These are phyloP conservation scores for Candida nemodendra DNA, from an alignment of 805 yeast species.

Conservation along the genomic window DNA sequence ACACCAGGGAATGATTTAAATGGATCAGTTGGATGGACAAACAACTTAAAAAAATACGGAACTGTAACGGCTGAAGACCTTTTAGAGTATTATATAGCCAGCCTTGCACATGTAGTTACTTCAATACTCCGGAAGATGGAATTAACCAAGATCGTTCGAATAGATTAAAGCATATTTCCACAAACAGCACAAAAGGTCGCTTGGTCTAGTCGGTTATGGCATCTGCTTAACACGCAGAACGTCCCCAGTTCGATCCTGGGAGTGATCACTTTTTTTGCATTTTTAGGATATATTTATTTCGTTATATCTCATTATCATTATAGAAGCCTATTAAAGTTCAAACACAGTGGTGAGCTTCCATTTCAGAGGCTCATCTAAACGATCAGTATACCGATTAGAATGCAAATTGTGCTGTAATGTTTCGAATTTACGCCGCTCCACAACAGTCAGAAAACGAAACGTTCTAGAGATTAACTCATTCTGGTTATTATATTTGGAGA, in stretches of 20 bases:
- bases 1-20: too few species aligned
- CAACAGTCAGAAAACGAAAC: constrained; percentile 29
- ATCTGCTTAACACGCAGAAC: constrained; percentile 99
- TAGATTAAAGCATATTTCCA: not conserved
- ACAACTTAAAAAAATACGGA: too few species aligned
- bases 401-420: not conserved
- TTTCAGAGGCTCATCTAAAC: constrained; percentile 22
- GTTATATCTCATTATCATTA: too few species aligned
- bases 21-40: too few species aligned
- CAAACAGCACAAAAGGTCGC: constrained; percentile 27
- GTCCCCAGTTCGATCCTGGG: constrained; percentile 99
- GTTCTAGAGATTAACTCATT: constrained; percentile 28
- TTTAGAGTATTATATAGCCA: too few species aligned
- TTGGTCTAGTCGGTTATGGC: constrained; percentile 99
- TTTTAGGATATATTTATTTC: too few species aligned
- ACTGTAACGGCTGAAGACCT: too few species aligned
- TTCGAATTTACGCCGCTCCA: constrained; percentile 29
- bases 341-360: constrained; percentile 28
- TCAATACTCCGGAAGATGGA: too few species aligned
- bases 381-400: not conserved
- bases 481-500: constrained; percentile 21
- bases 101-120: too few species aligned
- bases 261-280: constrained; percentile 60
- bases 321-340: constrained; percentile 6
- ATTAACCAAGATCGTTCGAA: too few species aligned